Conservation (phyloP, 805 yeast species). For the Ogataea paraovalis region DNA sequence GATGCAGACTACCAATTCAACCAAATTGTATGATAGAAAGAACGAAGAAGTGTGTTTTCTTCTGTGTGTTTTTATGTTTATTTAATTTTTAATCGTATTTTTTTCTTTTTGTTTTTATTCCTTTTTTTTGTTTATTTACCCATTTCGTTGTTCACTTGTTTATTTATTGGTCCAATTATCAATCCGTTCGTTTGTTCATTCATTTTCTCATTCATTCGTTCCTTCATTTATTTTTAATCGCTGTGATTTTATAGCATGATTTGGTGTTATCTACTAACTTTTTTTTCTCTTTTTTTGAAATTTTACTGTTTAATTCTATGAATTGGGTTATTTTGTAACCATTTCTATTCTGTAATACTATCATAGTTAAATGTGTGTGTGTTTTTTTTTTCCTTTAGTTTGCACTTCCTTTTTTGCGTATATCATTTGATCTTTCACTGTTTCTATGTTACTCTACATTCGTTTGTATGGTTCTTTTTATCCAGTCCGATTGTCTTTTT, state of each 20-base stretch:
- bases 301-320: no score
- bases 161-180: background rate
- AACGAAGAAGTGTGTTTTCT: background rate
- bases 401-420: background rate
- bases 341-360: no score
- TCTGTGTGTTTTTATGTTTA: conserved; percentile 1
- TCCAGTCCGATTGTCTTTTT: background rate
- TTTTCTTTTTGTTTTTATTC: conserved; percentile 2
- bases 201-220: background rate
- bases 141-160: background rate
- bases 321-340: no score
- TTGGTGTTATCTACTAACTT: no score
- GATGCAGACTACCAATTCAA: background rate
- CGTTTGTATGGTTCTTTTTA: background rate
- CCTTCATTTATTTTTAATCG: background rate
- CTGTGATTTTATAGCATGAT: no score
- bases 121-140: background rate
- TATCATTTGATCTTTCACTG: background rate
- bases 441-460: conserved; percentile 1
- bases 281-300: no score
- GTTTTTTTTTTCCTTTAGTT: background rate
- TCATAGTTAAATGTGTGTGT: no score
- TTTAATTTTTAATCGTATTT: conserved; percentile 1
- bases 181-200: background rate
- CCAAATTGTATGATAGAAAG: background rate